Evolutionary conservation across 2,329 filamentous ascomycete species (phyloP).

Genomic region (Colletotrichum higginsianum): DNA sequence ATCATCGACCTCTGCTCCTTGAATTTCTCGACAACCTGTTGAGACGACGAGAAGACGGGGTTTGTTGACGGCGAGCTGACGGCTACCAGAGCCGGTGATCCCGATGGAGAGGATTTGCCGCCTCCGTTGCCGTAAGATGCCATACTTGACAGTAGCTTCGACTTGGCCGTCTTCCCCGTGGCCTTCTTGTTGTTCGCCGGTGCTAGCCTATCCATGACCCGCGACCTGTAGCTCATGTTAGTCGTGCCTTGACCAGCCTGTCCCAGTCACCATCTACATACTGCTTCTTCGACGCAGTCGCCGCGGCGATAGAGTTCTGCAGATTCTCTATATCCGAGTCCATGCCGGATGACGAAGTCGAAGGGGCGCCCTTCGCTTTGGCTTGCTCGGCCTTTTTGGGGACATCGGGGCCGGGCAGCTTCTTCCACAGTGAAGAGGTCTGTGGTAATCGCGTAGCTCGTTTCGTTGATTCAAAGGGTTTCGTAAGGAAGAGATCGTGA

Average conservation of each 20-base stretch:
- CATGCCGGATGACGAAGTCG: conserved; percentile 57
- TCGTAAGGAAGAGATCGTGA: conserved; percentile 71
- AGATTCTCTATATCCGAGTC: conserved; percentile 67
- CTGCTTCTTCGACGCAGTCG: conserved; percentile 59
- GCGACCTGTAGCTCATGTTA: conserved; percentile 52
- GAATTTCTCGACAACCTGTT: conserved; percentile 66
- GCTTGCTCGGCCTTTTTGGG: conserved; percentile 51
- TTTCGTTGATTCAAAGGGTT: conserved; percentile 63
- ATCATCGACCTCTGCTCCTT: conserved; percentile 68
- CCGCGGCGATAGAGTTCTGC: conserved; percentile 60
- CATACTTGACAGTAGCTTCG: conserved; percentile 59
- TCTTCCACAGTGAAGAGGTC: conserved; percentile 66
- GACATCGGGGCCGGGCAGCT: conserved; percentile 42
- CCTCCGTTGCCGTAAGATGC: conserved; percentile 51
- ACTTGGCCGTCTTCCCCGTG: conserved; percentile 56
- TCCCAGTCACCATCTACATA: conserved; percentile 49
- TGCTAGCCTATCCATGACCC: conserved; percentile 52
- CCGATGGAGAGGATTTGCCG: conserved; percentile 61
- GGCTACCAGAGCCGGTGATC: conserved; percentile 70
- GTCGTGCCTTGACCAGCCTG: conserved; percentile 42
- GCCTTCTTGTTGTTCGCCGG: conserved; percentile 51
- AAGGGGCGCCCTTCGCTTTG: conserved; percentile 50
- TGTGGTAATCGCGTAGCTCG: conserved; percentile 65
- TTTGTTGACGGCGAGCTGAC: conserved; percentile 68
- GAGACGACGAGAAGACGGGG: conserved; percentile 64